phyloP scores from a whole-genome alignment of 371 early-diverging fungal genomes.

The Entomophthora muscae region DNA sequence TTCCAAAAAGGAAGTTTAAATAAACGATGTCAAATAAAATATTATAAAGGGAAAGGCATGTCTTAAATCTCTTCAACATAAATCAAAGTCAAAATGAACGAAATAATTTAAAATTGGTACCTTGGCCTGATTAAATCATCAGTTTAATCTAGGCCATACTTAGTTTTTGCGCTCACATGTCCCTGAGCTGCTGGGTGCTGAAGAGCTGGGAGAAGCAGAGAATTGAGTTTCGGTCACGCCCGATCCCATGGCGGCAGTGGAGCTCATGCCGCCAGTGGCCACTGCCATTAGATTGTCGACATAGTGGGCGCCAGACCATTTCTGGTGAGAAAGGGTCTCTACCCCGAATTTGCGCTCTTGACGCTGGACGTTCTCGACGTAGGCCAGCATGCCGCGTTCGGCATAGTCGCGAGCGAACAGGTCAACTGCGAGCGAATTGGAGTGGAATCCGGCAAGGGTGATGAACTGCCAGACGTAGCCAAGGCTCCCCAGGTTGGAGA shows the following conservation, averaged over 20 bases:
- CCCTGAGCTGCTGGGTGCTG: neutral
- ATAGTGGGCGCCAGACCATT: conserved; percentile 97
- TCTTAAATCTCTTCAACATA: too few species aligned
- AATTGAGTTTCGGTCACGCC: conserved; percentile 79
- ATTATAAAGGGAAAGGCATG: too few species aligned
- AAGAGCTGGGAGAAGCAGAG: conserved; percentile 7
- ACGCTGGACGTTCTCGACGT: conserved; percentile 85
- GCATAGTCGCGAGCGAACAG: conserved; percentile 83
- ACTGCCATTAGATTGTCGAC: conserved; percentile 82
- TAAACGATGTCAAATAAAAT: too few species aligned
- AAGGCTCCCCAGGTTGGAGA: conserved; percentile 66
- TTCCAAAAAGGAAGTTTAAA: too few species aligned
- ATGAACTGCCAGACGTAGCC: conserved; percentile 98
- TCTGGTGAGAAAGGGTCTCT: conserved; percentile 91
- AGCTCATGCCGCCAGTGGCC: conserved; percentile 83
- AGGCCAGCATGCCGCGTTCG: conserved; percentile 84
- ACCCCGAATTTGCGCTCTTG: conserved; percentile 80
- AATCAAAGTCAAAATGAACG: too few species aligned
- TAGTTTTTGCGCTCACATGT: too few species aligned
- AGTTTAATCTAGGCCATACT: too few species aligned
- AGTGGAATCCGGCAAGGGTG: conserved; percentile 94
- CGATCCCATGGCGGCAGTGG: conserved; percentile 94
- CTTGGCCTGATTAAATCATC: too few species aligned
- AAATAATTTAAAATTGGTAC: too few species aligned
- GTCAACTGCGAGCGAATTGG: conserved; percentile 57